Base-by-base conservation (phyloP, 805 yeast genomes). In the Candida wancherniae region DNA sequence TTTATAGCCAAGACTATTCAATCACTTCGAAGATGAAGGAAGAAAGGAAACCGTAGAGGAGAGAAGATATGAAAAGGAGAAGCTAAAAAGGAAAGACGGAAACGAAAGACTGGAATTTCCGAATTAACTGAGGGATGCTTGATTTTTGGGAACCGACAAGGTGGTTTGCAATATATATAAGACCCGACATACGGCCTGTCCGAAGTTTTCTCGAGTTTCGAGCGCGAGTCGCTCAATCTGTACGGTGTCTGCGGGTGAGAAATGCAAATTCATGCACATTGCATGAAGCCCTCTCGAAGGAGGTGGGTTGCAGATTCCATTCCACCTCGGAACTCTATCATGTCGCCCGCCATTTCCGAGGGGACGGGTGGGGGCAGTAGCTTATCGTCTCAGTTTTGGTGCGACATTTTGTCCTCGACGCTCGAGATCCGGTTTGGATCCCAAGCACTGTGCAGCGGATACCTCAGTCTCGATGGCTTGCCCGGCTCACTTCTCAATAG, bases 261-360 rank as follows among this genome's bases (percentile, higher is more conserved):
- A 28, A 28, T 29, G 33, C 37, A 28, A 22, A 11, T 23, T 17
- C 33, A 28, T 23, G 37, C 26, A 28, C 33, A 33, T 20, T 33
- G 37, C 37, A 33, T 28, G 29, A 33, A 11, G 31, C 24, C 9
- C 10, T 12, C 28, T 23, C n/a, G 29, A 28, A 33, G 37, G 36
- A 33, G 36, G 37, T 33, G 37, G n/a, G 29, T 33, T 33, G 37
- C 37, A 25, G 26, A 15, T n/a, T n/a, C n/a, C n/a, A n/a, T n/a
- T n/a, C n/a, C n/a, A n/a, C n/a, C n/a, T n/a, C n/a, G n/a, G n/a
- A n/a, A n/a, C n/a, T n/a, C n/a, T n/a, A n/a, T n/a, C n/a, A n/a
- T n/a, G n/a, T n/a, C n/a, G n/a, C n/a, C n/a, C 31, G 31, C 23
- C 36, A 28, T 24, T 33, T 33, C 37, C 37, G 37, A 33, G 37